Evolutionary conservation across 345 rosid species (phyloP).

Genomic region (Erucastrum elatum): DNA sequence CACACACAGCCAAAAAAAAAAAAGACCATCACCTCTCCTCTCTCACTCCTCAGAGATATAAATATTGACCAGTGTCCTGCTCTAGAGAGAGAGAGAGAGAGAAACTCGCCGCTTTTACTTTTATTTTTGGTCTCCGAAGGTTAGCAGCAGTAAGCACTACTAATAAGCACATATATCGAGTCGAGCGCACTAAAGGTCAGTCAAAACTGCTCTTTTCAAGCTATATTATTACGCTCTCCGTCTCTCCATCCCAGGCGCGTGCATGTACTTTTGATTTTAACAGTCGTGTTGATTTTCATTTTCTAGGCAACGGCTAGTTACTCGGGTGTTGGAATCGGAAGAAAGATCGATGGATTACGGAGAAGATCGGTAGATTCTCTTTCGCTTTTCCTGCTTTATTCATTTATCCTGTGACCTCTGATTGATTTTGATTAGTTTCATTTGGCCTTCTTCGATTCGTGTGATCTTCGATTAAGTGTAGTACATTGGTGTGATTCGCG

Average conservation of each 20-base stretch:
- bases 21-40: neutral
- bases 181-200: conserved; percentile 29
- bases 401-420: neutral
- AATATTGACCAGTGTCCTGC: conserved; percentile 32
- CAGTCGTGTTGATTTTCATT: neutral
- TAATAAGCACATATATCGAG: conserved; percentile 31
- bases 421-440: conserved; percentile 12
- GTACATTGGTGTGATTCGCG: neutral
- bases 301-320: conserved; percentile 45
- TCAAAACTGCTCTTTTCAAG: conserved; percentile 7
- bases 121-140: neutral
- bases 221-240: neutral
- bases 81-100: conserved; percentile 4
- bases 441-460: conserved; percentile 19
- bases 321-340: neutral
- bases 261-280: conserved; percentile 21
- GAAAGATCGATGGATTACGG: conserved; percentile 47
- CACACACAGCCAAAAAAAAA: neutral
- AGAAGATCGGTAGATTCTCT: conserved; percentile 39
- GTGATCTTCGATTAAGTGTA: neutral
- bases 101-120: conserved; percentile 35
- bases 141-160: conserved; percentile 5
- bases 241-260: neutral
- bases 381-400: neutral
- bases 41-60: conserved; percentile 15